Evolutionary conservation across 1,284 basidiomycete species (phyloP), one percentile per base, ranked within the genome.

Genomic region (Abortiporus biennis): DNA sequence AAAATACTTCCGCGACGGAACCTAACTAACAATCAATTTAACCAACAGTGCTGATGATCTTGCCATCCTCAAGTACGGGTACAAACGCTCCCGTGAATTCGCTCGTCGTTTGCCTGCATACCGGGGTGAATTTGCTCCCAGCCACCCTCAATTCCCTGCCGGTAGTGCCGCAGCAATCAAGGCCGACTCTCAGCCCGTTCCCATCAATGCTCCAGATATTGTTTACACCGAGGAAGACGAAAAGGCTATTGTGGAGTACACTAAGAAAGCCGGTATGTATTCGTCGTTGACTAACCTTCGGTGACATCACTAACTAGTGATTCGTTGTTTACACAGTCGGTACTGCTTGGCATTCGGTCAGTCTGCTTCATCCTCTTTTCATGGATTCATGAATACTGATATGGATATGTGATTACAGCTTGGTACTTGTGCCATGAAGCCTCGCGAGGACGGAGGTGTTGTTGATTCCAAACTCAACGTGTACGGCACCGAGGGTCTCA

Each of bases 351-450:
- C 80, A 83, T 51, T 72, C 78, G 44, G 79, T 79, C 46, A 49
- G 71, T 50, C 1, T 4, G 12, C 13, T 36, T n/a, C 15, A 20
- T 6, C 13, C 12, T n/a, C 20, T n/a, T 8, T 8, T 9, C n/a
- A 29, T 29, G 27, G n/a, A 8, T 9, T 29, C n/a, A 29, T 29
- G 9, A 9, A 9, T 29, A 29, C n/a, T 29, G 27, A 29, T 29
- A 9, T 9, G 9, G 27, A 29, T n/a, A n/a, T 35, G 2, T 17
- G 6, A 15, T 3, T 35, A 11, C 43, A 78, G 76, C 63, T 78
- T 21, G 78, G 78, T 13, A 85, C 81, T 0, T 83, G 80, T 47
- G 72, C 76, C 0, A 85, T 85, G 81, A 81, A 77, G 53, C 65
- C 74, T 1, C 67, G 72, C 20, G 67, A 70, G 12, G 45, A 66